Evolutionary conservation across 2,329 filamentous ascomycete species (phyloP).

Genomic region (Corniculantispora saksenae): DNA sequence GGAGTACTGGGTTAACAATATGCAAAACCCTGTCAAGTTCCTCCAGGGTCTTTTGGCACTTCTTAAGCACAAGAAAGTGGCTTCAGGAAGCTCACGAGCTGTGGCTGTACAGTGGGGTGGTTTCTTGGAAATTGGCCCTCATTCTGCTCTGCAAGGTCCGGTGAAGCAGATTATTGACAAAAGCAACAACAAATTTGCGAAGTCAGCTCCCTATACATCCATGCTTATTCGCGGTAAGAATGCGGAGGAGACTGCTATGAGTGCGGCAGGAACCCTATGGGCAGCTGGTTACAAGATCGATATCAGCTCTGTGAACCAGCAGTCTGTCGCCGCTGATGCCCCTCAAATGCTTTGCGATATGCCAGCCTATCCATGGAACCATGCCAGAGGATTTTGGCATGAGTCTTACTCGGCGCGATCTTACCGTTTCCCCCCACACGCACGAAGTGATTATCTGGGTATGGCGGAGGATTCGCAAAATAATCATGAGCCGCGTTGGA

Average conservation of each 20-base stretch:
- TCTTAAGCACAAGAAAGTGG: neutral
- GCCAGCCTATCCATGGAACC: slow-evolving; percentile 41
- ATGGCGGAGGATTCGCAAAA: slow-evolving; percentile 25
- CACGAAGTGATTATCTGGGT: slow-evolving; percentile 43
- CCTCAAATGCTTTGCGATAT: slow-evolving; percentile 26
- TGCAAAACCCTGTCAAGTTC: neutral
- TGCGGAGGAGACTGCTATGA: neutral
- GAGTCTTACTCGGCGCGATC: slow-evolving; percentile 32
- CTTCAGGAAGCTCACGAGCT: neutral
- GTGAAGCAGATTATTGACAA: slow-evolving; percentile 23
- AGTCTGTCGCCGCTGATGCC: neutral
- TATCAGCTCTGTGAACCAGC: slow-evolving; percentile 43
- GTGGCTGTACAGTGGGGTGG: neutral
- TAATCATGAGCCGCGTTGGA: slow-evolving; percentile 29
- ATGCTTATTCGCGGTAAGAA: slow-evolving; percentile 28
- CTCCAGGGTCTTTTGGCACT: neutral
- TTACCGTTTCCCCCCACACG: slow-evolving; percentile 31
- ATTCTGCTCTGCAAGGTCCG: slow-evolving; percentile 25
- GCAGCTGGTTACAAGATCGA: slow-evolving; percentile 42
- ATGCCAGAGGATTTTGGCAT: slow-evolving; percentile 37
- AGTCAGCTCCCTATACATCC: neutral
- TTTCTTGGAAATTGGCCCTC: slow-evolving; percentile 31
- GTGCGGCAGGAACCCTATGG: slow-evolving; percentile 28
- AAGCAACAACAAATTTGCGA: slow-evolving; percentile 27
- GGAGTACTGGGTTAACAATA: slow-evolving; percentile 1